phyloP scores from a whole-genome alignment of 1,284 basidiomycete genomes.

The Leccinum griseonigrum region DNA sequence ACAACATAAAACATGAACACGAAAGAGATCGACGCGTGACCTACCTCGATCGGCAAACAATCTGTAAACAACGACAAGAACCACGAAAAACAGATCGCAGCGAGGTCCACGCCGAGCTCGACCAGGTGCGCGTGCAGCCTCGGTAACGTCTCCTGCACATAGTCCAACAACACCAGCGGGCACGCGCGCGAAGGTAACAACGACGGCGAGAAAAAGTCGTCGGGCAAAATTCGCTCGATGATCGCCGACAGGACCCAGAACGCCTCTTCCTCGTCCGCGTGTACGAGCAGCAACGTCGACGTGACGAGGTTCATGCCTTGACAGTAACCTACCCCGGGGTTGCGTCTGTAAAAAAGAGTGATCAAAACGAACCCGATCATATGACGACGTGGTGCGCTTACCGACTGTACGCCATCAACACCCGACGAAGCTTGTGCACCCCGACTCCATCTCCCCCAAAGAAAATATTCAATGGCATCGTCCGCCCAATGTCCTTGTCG shows the following conservation, averaged over 20 bases:
- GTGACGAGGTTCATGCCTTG: slow-evolving; percentile 96
- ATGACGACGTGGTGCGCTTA: slow-evolving; percentile 36
- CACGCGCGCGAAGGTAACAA: slow-evolving; percentile 90
- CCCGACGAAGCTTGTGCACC: slow-evolving; percentile 86
- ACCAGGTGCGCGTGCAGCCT: slow-evolving; percentile 75
- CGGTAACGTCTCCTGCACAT: slow-evolving; percentile 78
- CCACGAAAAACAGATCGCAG: slow-evolving; percentile 97
- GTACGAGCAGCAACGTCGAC: slow-evolving; percentile 89
- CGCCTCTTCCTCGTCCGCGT: slow-evolving; percentile 94
- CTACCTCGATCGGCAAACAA: slow-evolving; percentile 91
- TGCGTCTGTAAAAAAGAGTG: slow-evolving; percentile 50
- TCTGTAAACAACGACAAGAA: slow-evolving; percentile 96
- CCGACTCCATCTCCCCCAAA: slow-evolving; percentile 96
- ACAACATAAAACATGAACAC: neutral
- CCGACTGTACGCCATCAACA: slow-evolving; percentile 91
- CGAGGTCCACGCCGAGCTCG: slow-evolving; percentile 84
- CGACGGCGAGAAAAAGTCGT: slow-evolving; percentile 82
- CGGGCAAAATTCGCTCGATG: slow-evolving; percentile 81
- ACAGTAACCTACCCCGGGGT: slow-evolving; percentile 84
- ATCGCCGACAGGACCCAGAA: slow-evolving; percentile 95
- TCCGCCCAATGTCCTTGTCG: slow-evolving; percentile 92
- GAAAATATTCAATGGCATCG: slow-evolving; percentile 95
- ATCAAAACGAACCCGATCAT: neutral
- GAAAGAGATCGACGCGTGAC: neutral
- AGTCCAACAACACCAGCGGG: slow-evolving; percentile 87